A percentile compares a stretch with the other conserved stretches of the same genome.
These are phyloP conservation scores for Sporothrix humicola DNA, from an alignment of 2,329 filamentous ascomycete species.

Conservation along the genomic window DNA sequence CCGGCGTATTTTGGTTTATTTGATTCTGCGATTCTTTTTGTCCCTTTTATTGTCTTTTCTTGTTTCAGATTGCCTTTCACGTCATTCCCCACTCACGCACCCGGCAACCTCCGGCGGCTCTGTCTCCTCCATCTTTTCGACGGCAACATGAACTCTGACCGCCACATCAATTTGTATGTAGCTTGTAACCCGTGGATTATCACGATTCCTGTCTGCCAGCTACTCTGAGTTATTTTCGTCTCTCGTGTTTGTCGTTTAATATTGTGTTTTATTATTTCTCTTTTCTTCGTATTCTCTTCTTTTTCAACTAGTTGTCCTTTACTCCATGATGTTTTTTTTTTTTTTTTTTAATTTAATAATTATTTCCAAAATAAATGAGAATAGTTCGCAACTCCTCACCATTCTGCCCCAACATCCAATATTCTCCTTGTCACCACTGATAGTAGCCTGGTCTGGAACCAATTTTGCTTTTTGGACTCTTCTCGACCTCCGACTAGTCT, in stretches of 20 bases:
- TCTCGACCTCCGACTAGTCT: slow-evolving; percentile 1
- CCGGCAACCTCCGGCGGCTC: not conserved
- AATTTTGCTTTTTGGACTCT: slow-evolving; percentile 5
- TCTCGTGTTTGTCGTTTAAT: no score
- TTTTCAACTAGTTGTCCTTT: no score
- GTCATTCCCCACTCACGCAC: not conserved
- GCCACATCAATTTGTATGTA: not conserved
- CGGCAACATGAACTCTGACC: not conserved
- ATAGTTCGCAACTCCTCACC: no score
- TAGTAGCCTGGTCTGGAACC: not conserved
- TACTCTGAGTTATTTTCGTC: no score
- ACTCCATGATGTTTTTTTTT: no score
- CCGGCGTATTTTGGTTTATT: not conserved
- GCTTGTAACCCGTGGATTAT: not conserved
- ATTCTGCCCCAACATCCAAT: not conserved
- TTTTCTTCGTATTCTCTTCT: no score
- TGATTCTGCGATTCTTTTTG: not conserved
- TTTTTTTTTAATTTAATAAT: no score
- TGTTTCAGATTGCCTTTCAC: not conserved
- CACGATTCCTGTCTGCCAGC: not conserved
- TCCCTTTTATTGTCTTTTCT: not conserved
- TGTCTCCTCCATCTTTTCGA: not conserved
- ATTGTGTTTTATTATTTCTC: no score
- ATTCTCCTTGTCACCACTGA: not conserved
- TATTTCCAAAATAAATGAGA: no score